Conservation (phyloP, 2,329 filamentous ascomycete genomes). For the Calcarisporium arbuscula region DNA sequence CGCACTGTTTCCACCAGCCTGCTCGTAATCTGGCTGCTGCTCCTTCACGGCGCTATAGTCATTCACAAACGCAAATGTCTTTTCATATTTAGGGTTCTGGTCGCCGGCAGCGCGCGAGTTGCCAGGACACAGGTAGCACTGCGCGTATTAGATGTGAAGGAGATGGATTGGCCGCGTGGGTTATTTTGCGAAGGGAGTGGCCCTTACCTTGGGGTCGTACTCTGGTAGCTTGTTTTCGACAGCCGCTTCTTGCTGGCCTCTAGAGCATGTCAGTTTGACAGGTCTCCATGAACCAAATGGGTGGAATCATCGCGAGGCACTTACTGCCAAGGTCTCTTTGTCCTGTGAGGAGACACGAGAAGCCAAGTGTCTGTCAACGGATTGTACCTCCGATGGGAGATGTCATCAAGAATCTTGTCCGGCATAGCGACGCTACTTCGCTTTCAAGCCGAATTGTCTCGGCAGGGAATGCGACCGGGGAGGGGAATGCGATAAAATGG, state of each 20-base stretch:
- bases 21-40: slow-evolving; percentile 75
- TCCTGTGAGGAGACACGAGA: slow-evolving; percentile 90
- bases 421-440: slow-evolving; percentile 58
- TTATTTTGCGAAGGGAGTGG: neutral
- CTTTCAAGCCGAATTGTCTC: no score
- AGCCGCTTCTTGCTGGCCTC: slow-evolving; percentile 71
- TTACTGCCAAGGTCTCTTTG: slow-evolving; percentile 97
- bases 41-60: slow-evolving; percentile 98
- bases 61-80: slow-evolving; percentile 92
- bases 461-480: no score
- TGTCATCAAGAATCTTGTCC: slow-evolving; percentile 80
- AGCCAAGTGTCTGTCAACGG: slow-evolving; percentile 85
- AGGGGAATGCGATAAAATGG: no score
- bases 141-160: slow-evolving; percentile 2
- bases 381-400: slow-evolving; percentile 93
- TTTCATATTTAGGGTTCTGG: slow-evolving; percentile 75
- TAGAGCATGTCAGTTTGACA: slow-evolving; percentile 25
- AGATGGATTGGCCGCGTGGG: slow-evolving; percentile 9
- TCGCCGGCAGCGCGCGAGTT: slow-evolving; percentile 87
- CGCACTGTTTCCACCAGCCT: slow-evolving; percentile 15
- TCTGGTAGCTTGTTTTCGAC: slow-evolving; percentile 64
- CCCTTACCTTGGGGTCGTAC: slow-evolving; percentile 68
- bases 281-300: neutral
- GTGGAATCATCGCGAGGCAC: slow-evolving; percentile 25
- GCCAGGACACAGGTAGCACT: slow-evolving; percentile 92